Evolutionary conservation across 2,329 filamentous ascomycete genomes (phyloP).

Genomic region (Geoglossum cookeanum): DNA sequence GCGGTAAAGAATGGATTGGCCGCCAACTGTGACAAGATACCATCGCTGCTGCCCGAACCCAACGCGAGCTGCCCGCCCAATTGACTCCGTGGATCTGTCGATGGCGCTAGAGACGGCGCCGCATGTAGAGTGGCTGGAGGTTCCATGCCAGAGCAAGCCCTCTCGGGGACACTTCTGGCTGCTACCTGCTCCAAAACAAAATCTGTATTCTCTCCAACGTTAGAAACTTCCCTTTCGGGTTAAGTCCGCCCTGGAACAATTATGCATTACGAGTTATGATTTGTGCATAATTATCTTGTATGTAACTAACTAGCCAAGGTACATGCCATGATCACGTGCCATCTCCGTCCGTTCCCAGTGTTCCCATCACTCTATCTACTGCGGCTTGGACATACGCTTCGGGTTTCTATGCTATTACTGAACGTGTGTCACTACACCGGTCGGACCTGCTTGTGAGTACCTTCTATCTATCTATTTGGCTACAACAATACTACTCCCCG

Average conservation of each 20-base stretch:
- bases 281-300: too few species aligned
- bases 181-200: background rate
- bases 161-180: too few species aligned
- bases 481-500: background rate
- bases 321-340: too few species aligned
- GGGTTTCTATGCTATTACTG: too few species aligned
- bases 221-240: background rate
- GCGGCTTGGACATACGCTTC: too few species aligned
- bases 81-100: background rate
- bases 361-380: too few species aligned
- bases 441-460: background rate
- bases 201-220: background rate
- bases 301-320: too few species aligned
- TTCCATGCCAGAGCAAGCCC: background rate
- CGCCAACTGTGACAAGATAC: conserved; percentile 25
- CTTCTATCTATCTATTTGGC: background rate
- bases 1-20: conserved; percentile 35
- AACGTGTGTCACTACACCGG: background rate
- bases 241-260: background rate
- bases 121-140: background rate
- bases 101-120: background rate
- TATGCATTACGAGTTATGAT: too few species aligned
- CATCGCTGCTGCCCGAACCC: conserved; percentile 7
- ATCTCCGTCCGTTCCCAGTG: too few species aligned
- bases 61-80: background rate